phyloP scores from a whole-genome alignment of 192 early-diverging fungal species.

The Backusella australiensis region DNA sequence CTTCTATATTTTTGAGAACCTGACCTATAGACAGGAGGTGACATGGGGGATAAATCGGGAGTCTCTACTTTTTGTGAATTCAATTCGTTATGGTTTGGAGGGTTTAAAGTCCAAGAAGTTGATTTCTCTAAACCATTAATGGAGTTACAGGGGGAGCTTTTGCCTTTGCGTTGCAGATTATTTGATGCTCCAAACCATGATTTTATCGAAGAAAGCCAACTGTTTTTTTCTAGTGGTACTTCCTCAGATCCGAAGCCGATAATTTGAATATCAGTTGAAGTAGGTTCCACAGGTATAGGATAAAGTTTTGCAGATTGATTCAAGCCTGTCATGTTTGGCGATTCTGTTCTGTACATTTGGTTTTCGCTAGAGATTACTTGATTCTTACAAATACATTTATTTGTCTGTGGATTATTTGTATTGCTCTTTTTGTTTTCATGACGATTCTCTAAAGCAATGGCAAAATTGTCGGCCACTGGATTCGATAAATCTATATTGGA shows the following conservation, averaged over 20 bases:
- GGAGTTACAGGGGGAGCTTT: too few relatives aligned
- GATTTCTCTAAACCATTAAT: background rate
- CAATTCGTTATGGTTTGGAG: conserved; percentile 13
- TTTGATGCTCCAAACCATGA: conserved; percentile 23
- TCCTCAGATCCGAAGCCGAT: background rate
- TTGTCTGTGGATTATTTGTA: background rate
- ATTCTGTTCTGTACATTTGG: background rate
- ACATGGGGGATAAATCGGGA: background rate
- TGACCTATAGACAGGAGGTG: conserved; percentile 18
- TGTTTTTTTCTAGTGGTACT: conserved; percentile 1
- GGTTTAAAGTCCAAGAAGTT: background rate
- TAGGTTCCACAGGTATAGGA: conserved; percentile 14
- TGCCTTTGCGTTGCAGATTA: background rate
- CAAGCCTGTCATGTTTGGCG: background rate
- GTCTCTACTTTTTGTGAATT: background rate
- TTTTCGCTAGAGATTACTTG: background rate
- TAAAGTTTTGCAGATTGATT: background rate
- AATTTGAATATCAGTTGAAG: background rate
- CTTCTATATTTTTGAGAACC: conserved; percentile 17
- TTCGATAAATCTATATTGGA: background rate
- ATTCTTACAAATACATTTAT: background rate
- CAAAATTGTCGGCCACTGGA: background rate
- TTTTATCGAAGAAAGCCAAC: conserved; percentile 27
- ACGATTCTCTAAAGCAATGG: background rate
- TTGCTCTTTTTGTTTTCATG: background rate